phyloP scores from a whole-genome alignment of 495 filamentous ascomycete species.

The Daldinia childiae region DNA sequence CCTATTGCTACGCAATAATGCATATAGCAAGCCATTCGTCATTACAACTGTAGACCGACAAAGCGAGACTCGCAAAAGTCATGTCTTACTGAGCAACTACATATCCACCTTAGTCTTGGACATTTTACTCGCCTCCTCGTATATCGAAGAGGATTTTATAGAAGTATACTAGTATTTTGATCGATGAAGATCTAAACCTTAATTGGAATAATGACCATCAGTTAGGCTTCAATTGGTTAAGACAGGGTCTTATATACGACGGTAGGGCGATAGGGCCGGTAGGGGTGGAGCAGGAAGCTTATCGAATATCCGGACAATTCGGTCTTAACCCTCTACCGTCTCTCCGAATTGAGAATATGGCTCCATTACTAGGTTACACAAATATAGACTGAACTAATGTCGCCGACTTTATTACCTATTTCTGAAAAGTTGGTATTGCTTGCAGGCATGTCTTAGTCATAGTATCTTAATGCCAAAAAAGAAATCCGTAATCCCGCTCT shows the following conservation, averaged over 20 bases:
- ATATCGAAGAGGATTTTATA: background rate
- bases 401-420: background rate
- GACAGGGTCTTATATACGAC: background rate
- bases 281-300: too few relatives aligned
- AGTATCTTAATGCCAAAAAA: background rate
- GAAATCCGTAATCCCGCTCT: background rate
- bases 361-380: background rate
- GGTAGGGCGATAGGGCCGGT: too few relatives aligned
- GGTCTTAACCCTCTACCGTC: conserved; percentile 1
- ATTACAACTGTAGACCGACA: background rate
- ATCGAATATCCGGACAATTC: background rate
- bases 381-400: background rate
- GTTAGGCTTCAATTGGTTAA: background rate
- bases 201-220: background rate
- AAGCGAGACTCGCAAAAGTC: background rate
- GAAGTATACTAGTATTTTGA: background rate
- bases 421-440: background rate
- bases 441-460: background rate
- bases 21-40: background rate
- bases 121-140: background rate
- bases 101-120: background rate
- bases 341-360: background rate
- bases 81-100: background rate
- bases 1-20: background rate
- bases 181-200: background rate